phyloP scores from a whole-genome alignment of 208 protist species.

The Trypanosoma scelopori region DNA sequence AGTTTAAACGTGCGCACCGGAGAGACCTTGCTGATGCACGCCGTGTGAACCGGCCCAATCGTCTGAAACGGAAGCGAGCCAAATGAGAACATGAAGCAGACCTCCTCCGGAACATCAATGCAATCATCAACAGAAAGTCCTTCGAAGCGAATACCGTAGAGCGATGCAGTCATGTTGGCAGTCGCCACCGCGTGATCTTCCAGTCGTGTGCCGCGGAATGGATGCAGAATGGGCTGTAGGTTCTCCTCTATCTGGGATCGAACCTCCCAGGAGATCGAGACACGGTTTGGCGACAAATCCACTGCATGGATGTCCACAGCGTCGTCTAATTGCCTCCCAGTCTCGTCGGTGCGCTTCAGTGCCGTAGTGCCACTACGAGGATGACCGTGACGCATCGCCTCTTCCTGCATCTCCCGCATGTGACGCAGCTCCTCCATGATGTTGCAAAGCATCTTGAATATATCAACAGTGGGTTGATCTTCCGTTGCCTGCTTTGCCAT shows the following conservation, averaged over 20 bases:
- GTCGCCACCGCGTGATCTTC: constrained; percentile 48
- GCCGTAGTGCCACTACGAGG: neutral
- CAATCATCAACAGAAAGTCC: constrained; percentile 76
- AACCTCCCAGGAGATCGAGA: constrained; percentile 72
- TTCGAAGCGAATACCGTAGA: constrained; percentile 86
- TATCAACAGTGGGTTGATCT: constrained; percentile 23
- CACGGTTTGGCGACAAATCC: constrained; percentile 63
- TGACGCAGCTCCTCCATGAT: constrained; percentile 73
- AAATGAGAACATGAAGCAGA: constrained; percentile 87
- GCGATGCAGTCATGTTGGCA: constrained; percentile 36
- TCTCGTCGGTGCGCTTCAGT: neutral
- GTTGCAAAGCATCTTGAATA: constrained; percentile 82
- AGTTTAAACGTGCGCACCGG: constrained; percentile 53
- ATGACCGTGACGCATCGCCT: constrained; percentile 31
- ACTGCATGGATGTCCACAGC: constrained; percentile 56
- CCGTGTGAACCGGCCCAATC: constrained; percentile 57
- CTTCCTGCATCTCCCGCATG: constrained; percentile 63
- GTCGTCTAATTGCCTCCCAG: constrained; percentile 21
- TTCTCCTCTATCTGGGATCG: constrained; percentile 57
- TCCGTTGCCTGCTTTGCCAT: neutral
- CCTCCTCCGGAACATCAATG: constrained; percentile 52
- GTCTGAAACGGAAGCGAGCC: constrained; percentile 79
- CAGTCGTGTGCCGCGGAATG: constrained; percentile 50
- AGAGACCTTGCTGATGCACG: constrained; percentile 51
- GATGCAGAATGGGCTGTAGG: constrained; percentile 78